A percentile compares a stretch with the other conserved stretches of the same genome.
phyloP scores from a whole-genome alignment of 2,329 filamentous ascomycete genomes.

The Penicillium sumatraense region DNA sequence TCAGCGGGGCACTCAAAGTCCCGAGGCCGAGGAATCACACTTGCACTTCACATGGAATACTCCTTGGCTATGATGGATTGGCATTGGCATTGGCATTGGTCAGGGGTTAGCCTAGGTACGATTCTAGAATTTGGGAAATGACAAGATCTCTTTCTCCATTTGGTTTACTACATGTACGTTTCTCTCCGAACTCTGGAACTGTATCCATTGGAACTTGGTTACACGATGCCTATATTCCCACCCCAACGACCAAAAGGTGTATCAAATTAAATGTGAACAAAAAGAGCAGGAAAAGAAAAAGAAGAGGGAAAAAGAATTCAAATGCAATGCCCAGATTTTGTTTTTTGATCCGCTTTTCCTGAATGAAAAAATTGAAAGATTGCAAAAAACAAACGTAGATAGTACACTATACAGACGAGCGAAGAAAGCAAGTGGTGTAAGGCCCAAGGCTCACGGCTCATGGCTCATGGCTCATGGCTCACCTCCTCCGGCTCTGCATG shows the following conservation, averaged over 20 bases:
- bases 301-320: slow-evolving; percentile 7
- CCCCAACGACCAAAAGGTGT: slow-evolving; percentile 22
- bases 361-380: neutral
- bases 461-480: no score
- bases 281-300: neutral
- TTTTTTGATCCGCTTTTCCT: slow-evolving; percentile 5
- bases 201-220: slow-evolving; percentile 23
- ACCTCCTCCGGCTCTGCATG: slow-evolving; percentile 52
- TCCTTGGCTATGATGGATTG: neutral
- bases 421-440: no score
- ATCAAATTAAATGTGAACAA: slow-evolving; percentile 22
- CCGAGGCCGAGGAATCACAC: slow-evolving; percentile 22
- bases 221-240: slow-evolving; percentile 21
- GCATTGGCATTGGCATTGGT: no score
- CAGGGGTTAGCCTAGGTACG: neutral
- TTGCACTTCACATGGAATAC: slow-evolving; percentile 30
- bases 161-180: no score
- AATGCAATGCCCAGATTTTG: slow-evolving; percentile 19
- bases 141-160: neutral
- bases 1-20: slow-evolving; percentile 14
- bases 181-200: slow-evolving; percentile 11
- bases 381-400: slow-evolving; percentile 15
- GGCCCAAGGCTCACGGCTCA: no score
- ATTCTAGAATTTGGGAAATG: neutral
- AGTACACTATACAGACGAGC: slow-evolving; percentile 28